Evolutionary conservation across 805 yeast genomes (phyloP).

Genomic region (Allodekkera sacchari): DNA sequence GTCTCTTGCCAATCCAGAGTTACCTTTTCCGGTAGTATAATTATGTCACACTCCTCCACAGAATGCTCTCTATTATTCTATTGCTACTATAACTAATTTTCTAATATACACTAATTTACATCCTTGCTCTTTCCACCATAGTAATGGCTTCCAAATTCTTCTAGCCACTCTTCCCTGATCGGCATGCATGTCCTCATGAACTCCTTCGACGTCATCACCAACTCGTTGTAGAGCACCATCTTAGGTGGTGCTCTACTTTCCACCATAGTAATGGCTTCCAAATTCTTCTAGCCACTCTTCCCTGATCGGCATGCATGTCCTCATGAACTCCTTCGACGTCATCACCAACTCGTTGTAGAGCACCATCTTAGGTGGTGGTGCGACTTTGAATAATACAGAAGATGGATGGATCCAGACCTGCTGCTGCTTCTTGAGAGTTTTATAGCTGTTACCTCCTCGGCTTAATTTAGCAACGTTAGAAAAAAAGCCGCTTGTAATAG

Average conservation of each 20-base stretch:
- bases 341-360: slow-evolving; percentile 77
- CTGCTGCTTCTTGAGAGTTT: slow-evolving; percentile 57
- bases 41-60: too few species aligned
- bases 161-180: slow-evolving; percentile 19
- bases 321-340: slow-evolving; percentile 84
- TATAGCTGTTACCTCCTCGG: slow-evolving; percentile 59
- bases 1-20: too few species aligned
- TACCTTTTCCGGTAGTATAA: too few species aligned
- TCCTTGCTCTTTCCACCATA: slow-evolving; percentile 12
- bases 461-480: slow-evolving; percentile 55
- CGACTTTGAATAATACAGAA: slow-evolving; percentile 52
- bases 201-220: slow-evolving; percentile 79
- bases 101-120: not conserved
- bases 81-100: too few species aligned
- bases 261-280: slow-evolving; percentile 52
- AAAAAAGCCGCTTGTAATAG: slow-evolving; percentile 62
- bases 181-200: slow-evolving; percentile 79
- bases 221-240: slow-evolving; percentile 69
- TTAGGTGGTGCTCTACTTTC: slow-evolving; percentile 78
- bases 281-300: slow-evolving; percentile 67
- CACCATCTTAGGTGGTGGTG: slow-evolving; percentile 68
- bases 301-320: slow-evolving; percentile 65
- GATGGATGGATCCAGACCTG: slow-evolving; percentile 84
- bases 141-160: slow-evolving; percentile 65
- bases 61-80: too few species aligned